Percentiles rank a stretch among this genome's conserved stretches.
Conservation (phyloP, 2,329 filamentous ascomycete species). For the Aspergillus cejpii region DNA sequence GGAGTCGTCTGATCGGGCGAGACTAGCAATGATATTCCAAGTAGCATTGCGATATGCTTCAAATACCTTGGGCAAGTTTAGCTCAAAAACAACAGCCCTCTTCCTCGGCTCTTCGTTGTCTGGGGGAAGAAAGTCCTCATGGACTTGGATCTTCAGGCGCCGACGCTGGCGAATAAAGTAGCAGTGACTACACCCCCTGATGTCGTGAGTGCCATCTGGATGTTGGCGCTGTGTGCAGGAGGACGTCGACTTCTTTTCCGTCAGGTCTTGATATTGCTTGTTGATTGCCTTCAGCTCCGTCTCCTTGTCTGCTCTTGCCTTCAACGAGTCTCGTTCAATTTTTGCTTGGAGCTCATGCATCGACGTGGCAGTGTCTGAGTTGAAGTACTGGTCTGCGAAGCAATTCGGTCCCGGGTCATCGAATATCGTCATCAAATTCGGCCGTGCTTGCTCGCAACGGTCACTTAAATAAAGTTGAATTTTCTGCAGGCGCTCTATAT, state of each 20-base stretch:
- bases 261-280: slow-evolving; percentile 34
- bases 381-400: slow-evolving; percentile 45
- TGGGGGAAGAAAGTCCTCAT: slow-evolving; percentile 48
- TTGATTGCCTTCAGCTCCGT: slow-evolving; percentile 34
- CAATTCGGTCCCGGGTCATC: slow-evolving; percentile 38
- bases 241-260: slow-evolving; percentile 26
- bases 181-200: slow-evolving; percentile 43
- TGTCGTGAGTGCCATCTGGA: slow-evolving; percentile 25
- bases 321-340: slow-evolving; percentile 33
- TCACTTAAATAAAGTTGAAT: slow-evolving; percentile 47
- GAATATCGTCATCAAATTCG: slow-evolving; percentile 42
- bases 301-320: slow-evolving; percentile 31
- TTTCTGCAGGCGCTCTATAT: slow-evolving; percentile 47
- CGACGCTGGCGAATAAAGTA: slow-evolving; percentile 31
- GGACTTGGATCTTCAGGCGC: slow-evolving; percentile 41
- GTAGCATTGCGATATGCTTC: slow-evolving; percentile 48
- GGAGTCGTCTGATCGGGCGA: slow-evolving; percentile 22
- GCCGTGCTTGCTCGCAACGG: slow-evolving; percentile 26
- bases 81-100: slow-evolving; percentile 49
- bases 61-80: slow-evolving; percentile 43
- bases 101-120: slow-evolving; percentile 18
- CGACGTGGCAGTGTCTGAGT: slow-evolving; percentile 19
- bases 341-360: slow-evolving; percentile 27
- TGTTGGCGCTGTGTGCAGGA: slow-evolving; percentile 27
- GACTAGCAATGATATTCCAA: slow-evolving; percentile 42